Percentiles rank a stretch among this genome's conserved stretches.
phyloP scores from a whole-genome alignment of 768 basidiomycete genomes.

The Asterophora parasitica region DNA sequence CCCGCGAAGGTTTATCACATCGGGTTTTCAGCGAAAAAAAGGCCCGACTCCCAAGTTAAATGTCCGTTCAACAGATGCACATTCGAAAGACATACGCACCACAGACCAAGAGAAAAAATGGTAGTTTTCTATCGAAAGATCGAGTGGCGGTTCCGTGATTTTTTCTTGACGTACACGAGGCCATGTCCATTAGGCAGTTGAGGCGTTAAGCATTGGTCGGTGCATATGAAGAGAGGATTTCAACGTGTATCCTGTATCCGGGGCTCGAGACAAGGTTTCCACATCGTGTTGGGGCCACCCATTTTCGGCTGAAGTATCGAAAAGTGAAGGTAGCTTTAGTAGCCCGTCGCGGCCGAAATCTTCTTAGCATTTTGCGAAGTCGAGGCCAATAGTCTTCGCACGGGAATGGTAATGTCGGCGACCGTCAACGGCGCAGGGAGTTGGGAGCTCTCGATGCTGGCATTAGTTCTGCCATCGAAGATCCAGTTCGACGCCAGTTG shows the following conservation, averaged over 20 bases:
- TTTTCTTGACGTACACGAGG: conserved; percentile 20
- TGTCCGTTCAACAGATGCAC: conserved; percentile 12
- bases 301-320: conserved; percentile 52
- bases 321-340: conserved; percentile 44
- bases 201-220: conserved; percentile 47
- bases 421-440: background rate
- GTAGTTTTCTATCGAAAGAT: conserved; percentile 21
- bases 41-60: conserved; percentile 17
- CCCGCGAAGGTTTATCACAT: conserved; percentile 39
- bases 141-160: conserved; percentile 22
- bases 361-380: conserved; percentile 2
- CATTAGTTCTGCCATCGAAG: conserved; percentile 7
- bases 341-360: background rate
- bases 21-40: conserved; percentile 22
- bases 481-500: background rate
- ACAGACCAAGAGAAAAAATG: conserved; percentile 7
- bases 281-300: conserved; percentile 55
- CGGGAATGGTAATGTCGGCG: conserved; percentile 8
- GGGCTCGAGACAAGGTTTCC: conserved; percentile 63
- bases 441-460: conserved; percentile 2
- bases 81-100: conserved; percentile 9
- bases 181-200: conserved; percentile 44
- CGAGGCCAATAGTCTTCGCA: conserved; percentile 1
- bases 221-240: conserved; percentile 35
- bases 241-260: conserved; percentile 66